Evolutionary conservation across 108 stramenopile species (phyloP), one percentile per base, ranked within the genome.

Genomic region (Schizochytrium sp.): DNA sequence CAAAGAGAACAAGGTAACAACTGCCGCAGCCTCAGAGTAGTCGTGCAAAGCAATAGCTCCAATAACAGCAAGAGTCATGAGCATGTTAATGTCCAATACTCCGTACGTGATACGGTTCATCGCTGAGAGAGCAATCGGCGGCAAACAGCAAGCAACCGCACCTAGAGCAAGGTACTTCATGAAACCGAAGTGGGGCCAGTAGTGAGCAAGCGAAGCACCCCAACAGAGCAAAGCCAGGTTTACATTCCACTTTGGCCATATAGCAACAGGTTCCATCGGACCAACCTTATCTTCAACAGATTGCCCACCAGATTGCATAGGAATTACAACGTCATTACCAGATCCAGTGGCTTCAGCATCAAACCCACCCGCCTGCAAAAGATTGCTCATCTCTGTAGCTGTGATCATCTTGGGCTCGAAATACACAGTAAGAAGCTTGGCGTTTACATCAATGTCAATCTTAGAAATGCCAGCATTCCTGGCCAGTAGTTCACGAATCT

Each of bases 61-160:
- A 53, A 96, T 61, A 0, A 96, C 96, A 4, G 97, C 96, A 60
- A 93, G 90, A 28, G 95, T 93, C 97, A 97, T 97, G 94, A 97
- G 95, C 87, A 95, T 95, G 91, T 97, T 97, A 44, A 96, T 95
- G 93, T 97, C 96, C 91, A 95, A 93, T 8, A 55, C 53, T 5
- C 47, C 47, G 47, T 55, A 0, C 0, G 50, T 10, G 53, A 83
- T 47, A 5, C 76, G 76, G 50, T 55, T 5, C 76, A 42, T n/a
- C 5, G 76, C 76, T n/a, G 47, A n/a, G 2, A 49, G 12, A 12
- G 53, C 50, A 42, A 83, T 83, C 28, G 47, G 2, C 3, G 76
- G 76, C 5, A 83, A 28, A 53, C 76, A 83, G 53, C 49, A 53
- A 10, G n/a, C 76, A 7, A 83, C 28, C 5, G 76, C 49, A 7